Evolutionary conservation across 768 basidiomycete species (phyloP).

Genomic region (Steccherinum ochraceum): DNA sequence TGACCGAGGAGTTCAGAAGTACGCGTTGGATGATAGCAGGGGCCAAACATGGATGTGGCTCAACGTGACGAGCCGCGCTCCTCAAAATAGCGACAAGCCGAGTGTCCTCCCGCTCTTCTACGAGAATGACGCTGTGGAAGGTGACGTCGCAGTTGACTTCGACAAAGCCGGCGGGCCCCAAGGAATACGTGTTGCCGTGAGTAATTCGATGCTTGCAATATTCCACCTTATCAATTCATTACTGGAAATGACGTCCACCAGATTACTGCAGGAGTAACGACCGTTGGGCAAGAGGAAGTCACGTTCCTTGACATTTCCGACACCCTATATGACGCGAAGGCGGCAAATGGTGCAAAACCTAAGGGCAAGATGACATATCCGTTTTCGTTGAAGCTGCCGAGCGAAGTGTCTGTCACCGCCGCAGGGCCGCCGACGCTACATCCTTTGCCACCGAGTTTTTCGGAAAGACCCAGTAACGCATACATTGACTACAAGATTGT

Average conservation of each 20-base stretch:
- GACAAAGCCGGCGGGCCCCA: constrained; percentile 44
- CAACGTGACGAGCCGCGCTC: constrained; percentile 37
- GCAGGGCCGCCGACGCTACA: constrained; percentile 31
- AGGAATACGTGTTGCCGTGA: constrained; percentile 39
- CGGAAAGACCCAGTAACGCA: constrained; percentile 47
- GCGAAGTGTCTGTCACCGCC: constrained; percentile 30
- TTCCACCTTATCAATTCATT: not conserved
- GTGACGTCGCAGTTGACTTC: constrained; percentile 45
- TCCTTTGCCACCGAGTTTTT: constrained; percentile 45
- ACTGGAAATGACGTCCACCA: constrained; percentile 13
- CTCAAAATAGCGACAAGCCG: constrained; percentile 26
- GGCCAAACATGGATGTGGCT: constrained; percentile 44
- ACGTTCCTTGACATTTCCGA: constrained; percentile 38
- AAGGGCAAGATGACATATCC: constrained; percentile 43
- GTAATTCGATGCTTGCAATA: constrained; percentile 15
- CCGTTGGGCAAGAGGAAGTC: constrained; percentile 50
- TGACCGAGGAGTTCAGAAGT: constrained; percentile 26
- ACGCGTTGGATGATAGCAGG: constrained; percentile 36
- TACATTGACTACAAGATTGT: constrained; percentile 52
- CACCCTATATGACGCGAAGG: constrained; percentile 35
- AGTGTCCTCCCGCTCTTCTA: constrained; percentile 42
- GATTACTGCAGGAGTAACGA: constrained; percentile 43
- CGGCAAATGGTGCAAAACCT: constrained; percentile 26
- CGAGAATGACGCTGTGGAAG: constrained; percentile 43
- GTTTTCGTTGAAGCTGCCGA: constrained; percentile 41